These are phyloP conservation scores for Pleurotus salmoneostramineus DNA, from an alignment of 768 basidiomycete species.

Conservation along the genomic window DNA sequence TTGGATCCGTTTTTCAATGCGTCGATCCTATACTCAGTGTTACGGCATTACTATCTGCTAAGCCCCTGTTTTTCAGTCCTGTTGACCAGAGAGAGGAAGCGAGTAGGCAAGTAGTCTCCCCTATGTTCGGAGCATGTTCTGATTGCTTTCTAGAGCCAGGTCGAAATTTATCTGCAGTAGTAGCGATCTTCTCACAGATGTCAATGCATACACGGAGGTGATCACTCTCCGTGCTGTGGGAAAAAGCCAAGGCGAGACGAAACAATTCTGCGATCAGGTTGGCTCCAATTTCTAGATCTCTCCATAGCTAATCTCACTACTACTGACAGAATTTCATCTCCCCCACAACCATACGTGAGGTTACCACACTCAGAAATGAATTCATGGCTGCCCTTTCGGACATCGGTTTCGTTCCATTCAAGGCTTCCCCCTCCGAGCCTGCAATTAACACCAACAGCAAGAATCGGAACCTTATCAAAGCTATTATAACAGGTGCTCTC, in stretches of 20 bases:
- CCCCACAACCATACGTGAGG: constrained; percentile 65
- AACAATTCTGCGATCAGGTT: constrained; percentile 72
- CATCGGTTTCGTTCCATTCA: constrained; percentile 62
- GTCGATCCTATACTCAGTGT: constrained; percentile 79
- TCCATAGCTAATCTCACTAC: neutral
- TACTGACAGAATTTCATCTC: constrained; percentile 78
- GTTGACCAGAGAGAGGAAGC: constrained; percentile 84
- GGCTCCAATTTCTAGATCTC: neutral
- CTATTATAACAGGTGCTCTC: constrained; percentile 79
- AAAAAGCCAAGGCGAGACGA: constrained; percentile 39
- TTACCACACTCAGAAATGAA: constrained; percentile 73
- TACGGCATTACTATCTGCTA: constrained; percentile 80
- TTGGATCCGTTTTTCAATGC: constrained; percentile 81
- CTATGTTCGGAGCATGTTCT: neutral
- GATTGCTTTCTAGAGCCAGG: constrained; percentile 53
- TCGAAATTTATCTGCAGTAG: constrained; percentile 62
- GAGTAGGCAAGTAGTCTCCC: constrained; percentile 44
- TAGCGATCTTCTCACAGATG: constrained; percentile 85
- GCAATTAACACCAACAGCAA: constrained; percentile 61
- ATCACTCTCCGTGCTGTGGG: constrained; percentile 45
- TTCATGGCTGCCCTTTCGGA: constrained; percentile 67
- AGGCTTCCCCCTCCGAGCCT: constrained; percentile 39
- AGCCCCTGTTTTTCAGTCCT: constrained; percentile 80
- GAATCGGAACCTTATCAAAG: constrained; percentile 77
- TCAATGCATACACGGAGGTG: constrained; percentile 70